Conservation (phyloP, 495 filamentous ascomycete species). For the Penicillium odoratum region DNA sequence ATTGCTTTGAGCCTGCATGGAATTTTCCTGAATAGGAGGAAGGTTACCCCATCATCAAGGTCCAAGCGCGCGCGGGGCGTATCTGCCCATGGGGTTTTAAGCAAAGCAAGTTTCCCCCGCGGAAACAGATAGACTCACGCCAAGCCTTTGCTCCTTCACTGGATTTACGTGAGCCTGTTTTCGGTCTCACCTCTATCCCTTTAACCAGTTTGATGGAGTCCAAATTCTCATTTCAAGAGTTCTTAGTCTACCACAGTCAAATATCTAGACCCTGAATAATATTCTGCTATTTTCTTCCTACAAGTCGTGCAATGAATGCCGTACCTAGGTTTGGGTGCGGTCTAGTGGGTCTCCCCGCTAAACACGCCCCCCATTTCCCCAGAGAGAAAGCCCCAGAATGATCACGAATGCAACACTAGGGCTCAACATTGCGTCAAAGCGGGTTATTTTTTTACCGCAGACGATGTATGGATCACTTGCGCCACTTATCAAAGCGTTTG, state of each 20-base stretch:
- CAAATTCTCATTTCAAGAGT: no score
- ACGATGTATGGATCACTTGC: not conserved
- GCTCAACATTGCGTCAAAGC: not conserved
- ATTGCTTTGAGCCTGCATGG: not conserved
- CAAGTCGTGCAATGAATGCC: not conserved
- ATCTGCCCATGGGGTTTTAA: not conserved
- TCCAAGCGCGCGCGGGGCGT: not conserved
- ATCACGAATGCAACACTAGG: not conserved
- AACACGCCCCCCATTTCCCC: not conserved
- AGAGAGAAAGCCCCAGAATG: not conserved
- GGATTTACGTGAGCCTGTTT: not conserved
- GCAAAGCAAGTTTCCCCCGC: not conserved
- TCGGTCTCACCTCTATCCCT: not conserved
- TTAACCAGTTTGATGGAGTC: no score
- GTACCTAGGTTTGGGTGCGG: not conserved
- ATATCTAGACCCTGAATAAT: no score
- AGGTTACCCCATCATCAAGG: not conserved
- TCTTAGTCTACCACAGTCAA: no score
- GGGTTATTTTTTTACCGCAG: not conserved
- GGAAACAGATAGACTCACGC: not conserved
- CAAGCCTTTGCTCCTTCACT: not conserved
- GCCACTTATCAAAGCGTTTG: not conserved
- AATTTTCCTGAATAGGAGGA: not conserved
- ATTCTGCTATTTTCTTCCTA: no score
- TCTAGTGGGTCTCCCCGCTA: not conserved